phyloP scores from a whole-genome alignment of 495 filamentous ascomycete species.

The Darksidea phi region DNA sequence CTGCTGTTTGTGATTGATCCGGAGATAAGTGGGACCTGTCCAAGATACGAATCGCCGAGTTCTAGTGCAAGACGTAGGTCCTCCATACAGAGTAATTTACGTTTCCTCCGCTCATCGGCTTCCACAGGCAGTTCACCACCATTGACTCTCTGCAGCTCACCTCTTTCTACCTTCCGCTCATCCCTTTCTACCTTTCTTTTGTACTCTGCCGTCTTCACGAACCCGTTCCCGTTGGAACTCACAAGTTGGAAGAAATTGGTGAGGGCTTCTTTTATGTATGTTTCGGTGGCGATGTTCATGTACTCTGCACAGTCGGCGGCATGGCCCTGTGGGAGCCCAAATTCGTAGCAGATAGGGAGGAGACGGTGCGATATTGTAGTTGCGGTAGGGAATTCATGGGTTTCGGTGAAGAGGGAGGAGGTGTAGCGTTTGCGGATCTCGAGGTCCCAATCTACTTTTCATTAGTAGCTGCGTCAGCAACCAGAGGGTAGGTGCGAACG shows the following conservation, averaged over 20 bases:
- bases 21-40: conserved; percentile 72
- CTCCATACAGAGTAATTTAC: conserved; percentile 68
- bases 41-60: conserved; percentile 69
- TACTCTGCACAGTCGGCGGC: conserved; percentile 72
- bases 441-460: conserved; percentile 48
- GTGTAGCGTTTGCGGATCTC: conserved; percentile 92
- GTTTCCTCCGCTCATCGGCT: conserved; percentile 63
- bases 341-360: conserved; percentile 91
- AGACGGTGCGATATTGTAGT: conserved; percentile 79
- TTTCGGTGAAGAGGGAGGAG: conserved; percentile 81
- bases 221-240: conserved; percentile 72
- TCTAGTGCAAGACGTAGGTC: conserved; percentile 76
- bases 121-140: conserved; percentile 76
- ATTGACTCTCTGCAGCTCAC: conserved; percentile 65
- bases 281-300: conserved; percentile 87
- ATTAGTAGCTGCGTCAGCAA: background rate
- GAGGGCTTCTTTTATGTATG: conserved; percentile 85
- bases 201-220: conserved; percentile 78
- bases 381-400: conserved; percentile 86
- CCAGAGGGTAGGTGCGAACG: conserved; percentile 37
- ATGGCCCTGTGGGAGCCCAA: conserved; percentile 75
- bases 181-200: conserved; percentile 68
- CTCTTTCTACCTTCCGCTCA: conserved; percentile 63
- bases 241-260: conserved; percentile 75
- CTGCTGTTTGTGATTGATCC: conserved; percentile 64